Percentiles rank a stretch among this genome's conserved stretches.
Conservation (phyloP, 2,329 filamentous ascomycete genomes). For the Stemphylium lycopersici region DNA sequence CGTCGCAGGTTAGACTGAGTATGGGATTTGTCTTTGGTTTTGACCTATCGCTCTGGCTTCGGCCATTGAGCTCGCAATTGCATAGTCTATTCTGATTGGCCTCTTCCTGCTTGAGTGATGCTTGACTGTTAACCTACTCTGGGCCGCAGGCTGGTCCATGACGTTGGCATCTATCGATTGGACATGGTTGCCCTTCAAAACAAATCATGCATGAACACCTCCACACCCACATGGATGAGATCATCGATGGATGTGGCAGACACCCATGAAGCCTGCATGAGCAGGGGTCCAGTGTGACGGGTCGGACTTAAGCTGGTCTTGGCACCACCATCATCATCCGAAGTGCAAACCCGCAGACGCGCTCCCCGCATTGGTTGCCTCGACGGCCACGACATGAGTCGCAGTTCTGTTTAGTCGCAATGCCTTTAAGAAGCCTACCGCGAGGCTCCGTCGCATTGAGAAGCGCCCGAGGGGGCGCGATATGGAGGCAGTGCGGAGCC, state of each 20-base stretch:
- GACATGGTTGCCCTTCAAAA: background rate
- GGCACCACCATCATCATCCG: conserved; percentile 12
- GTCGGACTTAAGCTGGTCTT: conserved; percentile 11
- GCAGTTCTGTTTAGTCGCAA: conserved; percentile 26
- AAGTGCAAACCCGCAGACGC: background rate
- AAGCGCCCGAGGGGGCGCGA: conserved; percentile 13
- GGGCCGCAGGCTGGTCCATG: background rate
- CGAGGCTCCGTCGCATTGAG: conserved; percentile 30
- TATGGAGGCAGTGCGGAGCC: conserved; percentile 12
- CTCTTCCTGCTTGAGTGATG: background rate
- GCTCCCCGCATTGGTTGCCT: conserved; percentile 19
- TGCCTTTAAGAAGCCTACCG: conserved; percentile 39
- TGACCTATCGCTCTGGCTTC: conserved; percentile 19
- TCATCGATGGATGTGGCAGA: background rate
- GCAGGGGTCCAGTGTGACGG: conserved; percentile 4
- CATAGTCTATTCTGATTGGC: conserved; percentile 10
- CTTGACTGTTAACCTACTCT: background rate
- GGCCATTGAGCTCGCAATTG: conserved; percentile 22
- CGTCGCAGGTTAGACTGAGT: conserved; percentile 4
- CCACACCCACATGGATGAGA: background rate
- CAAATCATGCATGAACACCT: conserved; percentile 9
- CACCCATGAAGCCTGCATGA: background rate
- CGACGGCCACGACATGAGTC: conserved; percentile 21
- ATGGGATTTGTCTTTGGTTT: conserved; percentile 7
- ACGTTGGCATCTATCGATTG: background rate